phyloP scores from a whole-genome alignment of 2,329 filamentous ascomycete species.

The Calycina herbarum region DNA sequence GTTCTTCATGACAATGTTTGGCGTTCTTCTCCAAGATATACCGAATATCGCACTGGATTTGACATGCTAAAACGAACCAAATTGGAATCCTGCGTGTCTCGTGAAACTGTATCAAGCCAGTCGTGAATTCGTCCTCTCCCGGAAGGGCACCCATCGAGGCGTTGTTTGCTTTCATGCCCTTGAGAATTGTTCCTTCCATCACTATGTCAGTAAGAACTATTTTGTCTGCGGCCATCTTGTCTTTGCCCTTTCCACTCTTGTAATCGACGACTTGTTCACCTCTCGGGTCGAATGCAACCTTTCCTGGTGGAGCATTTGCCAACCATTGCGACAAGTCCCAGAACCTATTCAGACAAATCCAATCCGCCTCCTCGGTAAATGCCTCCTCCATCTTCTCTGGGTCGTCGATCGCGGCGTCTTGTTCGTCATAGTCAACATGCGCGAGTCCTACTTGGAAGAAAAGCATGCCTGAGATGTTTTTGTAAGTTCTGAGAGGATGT shows the following conservation, averaged over 20 bases:
- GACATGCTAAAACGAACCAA: slow-evolving; percentile 35
- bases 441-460: slow-evolving; percentile 34
- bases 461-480: slow-evolving; percentile 33
- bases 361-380: slow-evolving; percentile 36
- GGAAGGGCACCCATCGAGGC: slow-evolving; percentile 11
- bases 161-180: slow-evolving; percentile 32
- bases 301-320: slow-evolving; percentile 26
- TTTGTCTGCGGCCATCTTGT: slow-evolving; percentile 24
- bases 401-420: slow-evolving; percentile 26
- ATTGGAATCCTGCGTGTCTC: slow-evolving; percentile 25
- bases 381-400: slow-evolving; percentile 24
- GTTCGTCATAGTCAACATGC: slow-evolving; percentile 35
- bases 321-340: slow-evolving; percentile 24
- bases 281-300: slow-evolving; percentile 30
- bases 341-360: slow-evolving; percentile 32
- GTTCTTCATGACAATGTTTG: slow-evolving; percentile 16
- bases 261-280: slow-evolving; percentile 22
- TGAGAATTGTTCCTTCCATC: slow-evolving; percentile 31
- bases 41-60: slow-evolving; percentile 37
- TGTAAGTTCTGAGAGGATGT: slow-evolving; percentile 26
- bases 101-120: slow-evolving; percentile 30
- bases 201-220: slow-evolving; percentile 29
- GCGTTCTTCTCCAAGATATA: slow-evolving; percentile 34
- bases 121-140: slow-evolving; percentile 35
- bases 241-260: slow-evolving; percentile 23